Base-by-base conservation (phyloP, 1,139 yeast species). In the Nadsonia starkeyi-henricii region DNA sequence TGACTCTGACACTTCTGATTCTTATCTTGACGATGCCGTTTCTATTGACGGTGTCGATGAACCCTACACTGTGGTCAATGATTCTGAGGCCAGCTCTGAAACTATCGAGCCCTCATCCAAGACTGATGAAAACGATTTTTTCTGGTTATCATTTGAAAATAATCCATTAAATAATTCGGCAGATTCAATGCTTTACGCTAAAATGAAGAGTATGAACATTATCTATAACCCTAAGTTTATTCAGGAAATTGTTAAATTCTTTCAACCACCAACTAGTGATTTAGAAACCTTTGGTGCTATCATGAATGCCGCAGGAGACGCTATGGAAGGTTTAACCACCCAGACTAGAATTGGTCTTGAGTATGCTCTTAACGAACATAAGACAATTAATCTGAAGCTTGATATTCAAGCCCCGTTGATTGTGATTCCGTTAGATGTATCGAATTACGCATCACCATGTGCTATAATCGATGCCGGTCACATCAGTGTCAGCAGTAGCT, bases 381-480 rank as follows among this genome's bases (percentile, higher is more conserved):
- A 89, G 61, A 89, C 97, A 0, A 69, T 89, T 47, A 82, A 86
- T 60, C 76, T 89, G 23, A 79, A 84, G 57, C 73, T 91, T 52
- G 97, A 93, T 63, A 70, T 93, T 47, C 96, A 89, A 60, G 95
- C 98, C 0, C 98, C 99, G 0, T 71, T 93, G 54, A 78, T 93
- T 28, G 84, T 91, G n/a, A 58, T 91, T 41, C 98, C 98, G 0
- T 70, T 86, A 20, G 85, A 86, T 59, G 85, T 95, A 0, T 74
- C 78, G 15, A 78, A 77, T 54, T 79, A 85, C 79, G 73, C 82
- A 43, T 79, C 96, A 0, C 94, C 96, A 0, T 95, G 95, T 52
- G 89, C 91, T 3, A 78, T 91, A 15, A 71, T 93, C 50, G 98
- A 93, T 72, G 96, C 97, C 15, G 99, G 99, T 59, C 96, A 91